Evolutionary conservation across 345 rosid genomes (phyloP).

Genomic region (Arabis hirsuta): DNA sequence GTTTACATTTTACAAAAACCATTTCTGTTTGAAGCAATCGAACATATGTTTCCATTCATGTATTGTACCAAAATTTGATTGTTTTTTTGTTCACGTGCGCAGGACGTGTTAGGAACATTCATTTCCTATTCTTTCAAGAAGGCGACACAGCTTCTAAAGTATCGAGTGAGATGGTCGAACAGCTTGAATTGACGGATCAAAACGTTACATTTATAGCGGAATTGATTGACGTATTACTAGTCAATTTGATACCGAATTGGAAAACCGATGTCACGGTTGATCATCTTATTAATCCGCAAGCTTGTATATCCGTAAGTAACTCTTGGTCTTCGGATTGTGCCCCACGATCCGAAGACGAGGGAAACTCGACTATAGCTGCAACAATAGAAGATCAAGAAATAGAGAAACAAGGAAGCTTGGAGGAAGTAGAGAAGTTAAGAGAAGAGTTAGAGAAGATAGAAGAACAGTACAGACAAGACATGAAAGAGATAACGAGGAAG

Average conservation of each 20-base stretch:
- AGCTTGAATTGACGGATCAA: constrained; percentile 67
- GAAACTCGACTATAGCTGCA: not conserved
- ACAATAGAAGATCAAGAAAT: constrained; percentile 44
- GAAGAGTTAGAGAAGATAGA: constrained; percentile 61
- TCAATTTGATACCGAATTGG: constrained; percentile 58
- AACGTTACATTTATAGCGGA: constrained; percentile 75
- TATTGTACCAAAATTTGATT: not conserved
- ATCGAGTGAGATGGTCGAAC: constrained; percentile 90
- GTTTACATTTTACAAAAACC: not conserved
- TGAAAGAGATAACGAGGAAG: constrained; percentile 56
- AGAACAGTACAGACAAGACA: constrained; percentile 54
- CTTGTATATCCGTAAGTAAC: constrained; percentile 13
- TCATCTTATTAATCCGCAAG: constrained; percentile 45
- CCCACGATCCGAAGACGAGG: constrained; percentile 12
- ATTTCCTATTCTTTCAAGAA: constrained; percentile 71
- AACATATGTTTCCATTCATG: too few relatives aligned
- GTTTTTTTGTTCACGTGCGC: not conserved
- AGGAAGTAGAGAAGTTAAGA: constrained; percentile 45
- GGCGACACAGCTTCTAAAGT: constrained; percentile 71
- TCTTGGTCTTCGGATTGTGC: constrained; percentile 27
- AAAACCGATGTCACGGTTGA: constrained; percentile 47
- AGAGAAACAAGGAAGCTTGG: constrained; percentile 27
- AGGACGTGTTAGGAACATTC: constrained; percentile 79
- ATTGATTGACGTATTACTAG: constrained; percentile 64
- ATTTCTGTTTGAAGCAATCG: too few relatives aligned